Conservation (phyloP, 140 eudicot genomes). For the Senecio squalidus region DNA sequence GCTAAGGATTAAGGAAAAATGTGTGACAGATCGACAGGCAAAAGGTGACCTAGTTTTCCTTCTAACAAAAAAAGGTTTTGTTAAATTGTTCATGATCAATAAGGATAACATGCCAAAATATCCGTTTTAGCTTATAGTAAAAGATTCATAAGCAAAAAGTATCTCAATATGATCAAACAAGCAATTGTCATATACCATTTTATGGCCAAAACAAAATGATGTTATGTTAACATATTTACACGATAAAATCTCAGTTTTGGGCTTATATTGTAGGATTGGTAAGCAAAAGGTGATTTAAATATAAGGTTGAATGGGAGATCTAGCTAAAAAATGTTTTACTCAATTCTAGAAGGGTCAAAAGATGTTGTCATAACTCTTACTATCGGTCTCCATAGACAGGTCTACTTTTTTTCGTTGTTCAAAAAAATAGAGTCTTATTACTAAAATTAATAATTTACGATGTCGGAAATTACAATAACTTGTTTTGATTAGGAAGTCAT, state of each 20-base stretch:
- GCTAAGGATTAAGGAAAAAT: too few species aligned
- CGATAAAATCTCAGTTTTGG: not conserved
- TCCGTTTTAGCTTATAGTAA: not conserved
- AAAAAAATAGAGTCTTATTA: not conserved
- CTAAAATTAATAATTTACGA: not conserved
- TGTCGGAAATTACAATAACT: not conserved
- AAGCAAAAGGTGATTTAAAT: not conserved
- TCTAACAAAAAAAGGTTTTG: not conserved
- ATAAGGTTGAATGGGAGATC: not conserved
- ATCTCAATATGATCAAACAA: not conserved
- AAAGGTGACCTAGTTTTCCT: not conserved
- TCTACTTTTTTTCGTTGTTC: not conserved
- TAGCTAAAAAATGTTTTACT: not conserved
- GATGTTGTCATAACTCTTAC: not conserved
- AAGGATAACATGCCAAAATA: not conserved
- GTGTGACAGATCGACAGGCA: not conserved
- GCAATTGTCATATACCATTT: not conserved
- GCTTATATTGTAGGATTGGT: not conserved
- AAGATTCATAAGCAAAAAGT: not conserved
- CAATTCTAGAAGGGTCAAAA: not conserved
- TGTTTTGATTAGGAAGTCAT: not conserved
- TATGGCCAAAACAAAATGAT: too few species aligned
- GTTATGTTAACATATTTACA: too few species aligned
- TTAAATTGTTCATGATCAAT: not conserved
- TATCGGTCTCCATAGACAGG: not conserved